Evolutionary conservation across 148 eudicot species (phyloP).

Genomic region (Persicaria maculosa): DNA sequence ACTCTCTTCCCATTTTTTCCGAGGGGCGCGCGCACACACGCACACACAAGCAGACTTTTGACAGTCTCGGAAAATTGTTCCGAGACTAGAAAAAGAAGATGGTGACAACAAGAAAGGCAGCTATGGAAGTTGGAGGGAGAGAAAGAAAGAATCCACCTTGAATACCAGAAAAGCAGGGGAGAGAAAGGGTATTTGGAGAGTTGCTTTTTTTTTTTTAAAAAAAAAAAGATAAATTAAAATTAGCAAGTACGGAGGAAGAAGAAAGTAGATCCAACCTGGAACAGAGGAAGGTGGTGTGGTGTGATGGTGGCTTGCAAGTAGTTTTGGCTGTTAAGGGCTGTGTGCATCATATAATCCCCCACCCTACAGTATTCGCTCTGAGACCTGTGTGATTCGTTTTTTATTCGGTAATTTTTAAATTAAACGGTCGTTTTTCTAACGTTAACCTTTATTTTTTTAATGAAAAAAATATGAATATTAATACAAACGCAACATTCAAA

Average conservation of each 20-base stretch:
- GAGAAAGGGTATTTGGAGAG: not conserved
- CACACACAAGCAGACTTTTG: not conserved
- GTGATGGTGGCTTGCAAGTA: not conserved
- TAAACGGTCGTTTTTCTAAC: not conserved
- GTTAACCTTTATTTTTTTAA: not conserved
- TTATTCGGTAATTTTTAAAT: not conserved
- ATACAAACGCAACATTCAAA: not conserved
- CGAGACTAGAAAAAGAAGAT: not conserved
- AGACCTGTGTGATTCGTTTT: not conserved
- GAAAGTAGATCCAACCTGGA: not conserved
- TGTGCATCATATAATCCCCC: not conserved
- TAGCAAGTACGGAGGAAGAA: not conserved
- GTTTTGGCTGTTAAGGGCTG: not conserved
- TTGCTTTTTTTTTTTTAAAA: not conserved
- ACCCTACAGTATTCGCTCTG: not conserved
- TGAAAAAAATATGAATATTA: not conserved
- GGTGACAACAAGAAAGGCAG: not conserved
- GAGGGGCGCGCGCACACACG: not conserved
- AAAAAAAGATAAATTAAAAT: not conserved
- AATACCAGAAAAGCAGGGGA: not conserved
- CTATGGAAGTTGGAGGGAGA: not conserved
- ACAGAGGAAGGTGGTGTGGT: not conserved
- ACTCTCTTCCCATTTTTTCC: conserved; percentile 52
- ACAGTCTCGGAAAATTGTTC: not conserved
- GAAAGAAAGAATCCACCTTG: conserved; percentile 10